A percentile compares a stretch with the other conserved stretches of the same genome.
Conservation (phyloP, 495 filamentous ascomycete species). For the Niebla homalea region DNA sequence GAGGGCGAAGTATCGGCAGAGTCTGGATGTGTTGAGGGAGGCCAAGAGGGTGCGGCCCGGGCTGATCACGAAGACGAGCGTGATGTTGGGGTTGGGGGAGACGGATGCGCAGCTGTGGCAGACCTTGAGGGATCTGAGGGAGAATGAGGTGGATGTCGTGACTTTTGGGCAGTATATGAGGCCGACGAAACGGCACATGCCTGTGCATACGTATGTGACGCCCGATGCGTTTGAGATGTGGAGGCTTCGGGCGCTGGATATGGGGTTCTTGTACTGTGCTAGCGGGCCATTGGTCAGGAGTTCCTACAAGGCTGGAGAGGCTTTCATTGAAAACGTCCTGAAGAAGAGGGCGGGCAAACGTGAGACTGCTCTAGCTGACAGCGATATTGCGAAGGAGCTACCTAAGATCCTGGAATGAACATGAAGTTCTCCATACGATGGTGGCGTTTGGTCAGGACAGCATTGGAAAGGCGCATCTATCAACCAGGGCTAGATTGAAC, state of each 20-base stretch:
- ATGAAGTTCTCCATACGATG: background rate
- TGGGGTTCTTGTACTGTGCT: slow-evolving; percentile 95
- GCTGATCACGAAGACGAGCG: slow-evolving; percentile 90
- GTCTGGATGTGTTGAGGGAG: slow-evolving; percentile 61
- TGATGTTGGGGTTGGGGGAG: slow-evolving; percentile 94
- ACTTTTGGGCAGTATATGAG: slow-evolving; percentile 99
- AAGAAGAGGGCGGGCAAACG: slow-evolving; percentile 49
- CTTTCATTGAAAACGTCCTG: slow-evolving; percentile 96
- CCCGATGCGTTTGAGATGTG: slow-evolving; percentile 83
- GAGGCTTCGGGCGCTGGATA: slow-evolving; percentile 76
- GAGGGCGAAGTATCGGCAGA: slow-evolving; percentile 79
- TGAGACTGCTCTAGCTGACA: slow-evolving; percentile 8
- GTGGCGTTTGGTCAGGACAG: background rate
- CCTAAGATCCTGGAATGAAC: background rate
- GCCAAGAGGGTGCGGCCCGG: slow-evolving; percentile 63
- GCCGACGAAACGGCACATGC: slow-evolving; percentile 93
- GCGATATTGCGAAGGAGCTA: background rate
- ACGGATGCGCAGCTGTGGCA: slow-evolving; percentile 79
- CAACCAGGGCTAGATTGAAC: too few relatives aligned
- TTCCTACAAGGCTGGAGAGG: slow-evolving; percentile 94
- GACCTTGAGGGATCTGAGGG: slow-evolving; percentile 65
- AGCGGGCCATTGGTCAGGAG: slow-evolving; percentile 85
- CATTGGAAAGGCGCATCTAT: too few relatives aligned
- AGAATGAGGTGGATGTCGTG: slow-evolving; percentile 75
- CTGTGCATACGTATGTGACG: slow-evolving; percentile 85